Conservation (phyloP, 441 rosid species). For the Erysimum cheiri region DNA sequence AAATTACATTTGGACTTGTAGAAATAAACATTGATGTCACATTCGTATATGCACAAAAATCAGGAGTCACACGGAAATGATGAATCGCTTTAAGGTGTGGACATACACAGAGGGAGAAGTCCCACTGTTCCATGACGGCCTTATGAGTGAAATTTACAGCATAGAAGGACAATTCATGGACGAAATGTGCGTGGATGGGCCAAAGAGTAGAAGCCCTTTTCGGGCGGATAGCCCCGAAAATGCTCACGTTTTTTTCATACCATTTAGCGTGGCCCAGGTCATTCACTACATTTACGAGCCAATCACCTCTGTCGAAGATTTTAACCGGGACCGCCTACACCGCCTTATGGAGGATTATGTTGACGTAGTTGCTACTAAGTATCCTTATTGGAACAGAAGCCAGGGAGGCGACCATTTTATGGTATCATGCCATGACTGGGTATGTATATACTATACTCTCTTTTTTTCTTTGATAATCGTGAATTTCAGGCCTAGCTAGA, state of each 20-base stretch:
- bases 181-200: constrained; percentile 50
- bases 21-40: constrained; percentile 14
- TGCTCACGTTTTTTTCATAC: constrained; percentile 66
- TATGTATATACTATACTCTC: constrained; percentile 32
- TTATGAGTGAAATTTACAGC: constrained; percentile 59
- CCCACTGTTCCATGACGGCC: constrained; percentile 60
- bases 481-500: no score
- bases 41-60: constrained; percentile 4
- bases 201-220: constrained; percentile 42
- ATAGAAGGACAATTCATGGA: constrained; percentile 79
- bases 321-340: constrained; percentile 46
- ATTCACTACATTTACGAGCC: constrained; percentile 58
- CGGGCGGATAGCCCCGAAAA: constrained; percentile 54
- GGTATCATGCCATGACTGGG: constrained; percentile 91
- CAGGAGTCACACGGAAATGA: constrained; percentile 73
- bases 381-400: constrained; percentile 75
- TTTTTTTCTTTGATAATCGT: no score
- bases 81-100: constrained; percentile 68
- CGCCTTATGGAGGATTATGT: constrained; percentile 62
- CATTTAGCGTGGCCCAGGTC: constrained; percentile 59
- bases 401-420: constrained; percentile 83
- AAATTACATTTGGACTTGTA: not conserved
- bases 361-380: constrained; percentile 47
- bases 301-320: constrained; percentile 40
- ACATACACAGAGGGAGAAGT: constrained; percentile 61